These are phyloP conservation scores for Malus hybrid DNA, from an alignment of 331 rosid species.

Conservation along the genomic window DNA sequence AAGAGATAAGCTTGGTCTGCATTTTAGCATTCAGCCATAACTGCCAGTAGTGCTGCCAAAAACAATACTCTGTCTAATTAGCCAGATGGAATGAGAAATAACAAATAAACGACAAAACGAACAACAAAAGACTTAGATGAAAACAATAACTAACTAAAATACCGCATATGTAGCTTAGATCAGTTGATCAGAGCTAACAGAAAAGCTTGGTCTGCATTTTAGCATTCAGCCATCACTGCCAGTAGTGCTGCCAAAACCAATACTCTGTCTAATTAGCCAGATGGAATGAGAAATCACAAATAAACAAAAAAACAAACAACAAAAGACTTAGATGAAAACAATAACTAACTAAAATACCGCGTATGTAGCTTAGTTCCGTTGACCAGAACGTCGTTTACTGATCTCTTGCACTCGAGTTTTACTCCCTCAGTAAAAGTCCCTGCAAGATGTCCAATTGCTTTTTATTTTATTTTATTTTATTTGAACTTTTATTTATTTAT, in stretches of 20 bases:
- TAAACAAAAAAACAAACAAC: background rate
- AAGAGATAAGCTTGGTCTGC: conserved; percentile 19
- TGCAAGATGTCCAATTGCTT: background rate
- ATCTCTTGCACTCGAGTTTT: background rate
- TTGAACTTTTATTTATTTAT: no score
- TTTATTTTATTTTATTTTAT: no score
- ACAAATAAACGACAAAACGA: background rate
- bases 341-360: background rate
- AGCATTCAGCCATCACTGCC: conserved; percentile 3
- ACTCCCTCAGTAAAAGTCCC: no score
- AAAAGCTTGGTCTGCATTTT: conserved; percentile 8
- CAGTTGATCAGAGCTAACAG: no score
- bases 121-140: background rate
- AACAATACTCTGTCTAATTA: background rate
- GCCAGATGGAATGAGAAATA: background rate
- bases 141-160: background rate
- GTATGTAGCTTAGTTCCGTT: background rate
- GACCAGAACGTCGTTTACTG: no score
- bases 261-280: background rate
- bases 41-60: conserved; percentile 6
- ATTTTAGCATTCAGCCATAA: background rate
- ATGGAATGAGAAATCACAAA: background rate
- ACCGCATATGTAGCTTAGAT: background rate
- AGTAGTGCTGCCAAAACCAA: conserved; percentile 2
- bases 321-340: background rate